Evolutionary conservation across 2,329 filamentous ascomycete genomes (phyloP), one percentile per base, ranked within the genome.

Genomic region (Aspergillus tamarii): DNA sequence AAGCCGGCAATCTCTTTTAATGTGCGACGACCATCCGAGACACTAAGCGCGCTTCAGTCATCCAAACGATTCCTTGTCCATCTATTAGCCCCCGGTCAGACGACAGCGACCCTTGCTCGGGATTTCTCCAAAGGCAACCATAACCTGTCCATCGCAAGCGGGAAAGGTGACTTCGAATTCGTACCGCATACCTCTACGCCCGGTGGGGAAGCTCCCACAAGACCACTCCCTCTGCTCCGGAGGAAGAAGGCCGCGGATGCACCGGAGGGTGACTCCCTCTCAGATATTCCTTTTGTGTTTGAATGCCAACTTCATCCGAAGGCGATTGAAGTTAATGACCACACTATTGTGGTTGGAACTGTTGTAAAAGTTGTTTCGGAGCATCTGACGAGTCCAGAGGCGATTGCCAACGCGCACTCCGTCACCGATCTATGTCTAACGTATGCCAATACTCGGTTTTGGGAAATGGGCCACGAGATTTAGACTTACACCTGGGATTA

Each of bases 1-100:
- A 67, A 72, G 1, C 85, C 87, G 0, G 79, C 86, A n/a, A 79
- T 89, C 30, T 87, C 85, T 1, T 89, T 89, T 80, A 89, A 89
- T 65, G 80, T 89, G 61, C 83, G 83, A 58, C 69, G 81, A 2
- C 85, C 85, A 2, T 88, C 86, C 1, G 79, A 83, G 43, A 88
- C 86, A 0, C 81, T 86, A 55, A 78, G 82, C 59, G 85, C 85
- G 8, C 84, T 89, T 10, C 69, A 74, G 48, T 65, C 67, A 23
- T 82, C 81, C 0, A 72, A 76, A 4, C 70, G 77, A 0, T 84
- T 89, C 65, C 78, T 80, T 8, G 80, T 87, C 0, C 83, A 87
- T 68, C 73, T 88, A n/a, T 78, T 87, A 5, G 69, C 76, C 4
- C 75, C 78, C 4, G 64, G 66, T 1, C 52, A 63, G 4, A 64